Percentiles rank a stretch among this genome's conserved stretches.
These are phyloP conservation scores for Boletus reticuloceps DNA, from an alignment of 768 basidiomycete genomes.

Conservation along the genomic window DNA sequence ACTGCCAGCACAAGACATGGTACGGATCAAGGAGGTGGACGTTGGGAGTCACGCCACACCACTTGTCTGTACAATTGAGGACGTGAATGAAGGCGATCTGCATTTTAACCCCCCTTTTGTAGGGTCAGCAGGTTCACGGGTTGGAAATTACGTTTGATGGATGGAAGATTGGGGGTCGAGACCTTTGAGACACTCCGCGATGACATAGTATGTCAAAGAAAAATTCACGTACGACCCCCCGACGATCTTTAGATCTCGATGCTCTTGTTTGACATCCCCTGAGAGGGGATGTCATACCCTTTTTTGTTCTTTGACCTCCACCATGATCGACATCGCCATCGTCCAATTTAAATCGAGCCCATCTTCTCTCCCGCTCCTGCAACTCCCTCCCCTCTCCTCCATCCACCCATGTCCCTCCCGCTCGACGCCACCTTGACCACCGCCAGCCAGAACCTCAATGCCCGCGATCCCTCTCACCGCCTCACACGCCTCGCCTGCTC, in stretches of 20 bases:
- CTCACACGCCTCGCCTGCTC: constrained; percentile 41
- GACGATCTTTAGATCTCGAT: constrained; percentile 4
- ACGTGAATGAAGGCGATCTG: too few relatives aligned
- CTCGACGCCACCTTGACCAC: too few relatives aligned
- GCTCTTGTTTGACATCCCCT: constrained; percentile 36
- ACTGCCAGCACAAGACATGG: too few relatives aligned
- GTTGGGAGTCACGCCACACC: constrained; percentile 55
- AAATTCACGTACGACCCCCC: background rate
- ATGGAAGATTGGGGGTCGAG: background rate
- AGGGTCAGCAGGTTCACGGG: background rate
- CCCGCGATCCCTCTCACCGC: constrained; percentile 4
- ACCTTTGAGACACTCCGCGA: constrained; percentile 22
- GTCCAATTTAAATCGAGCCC: constrained; percentile 26
- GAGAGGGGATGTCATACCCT: constrained; percentile 4
- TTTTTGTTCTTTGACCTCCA: constrained; percentile 1
- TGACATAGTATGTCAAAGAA: constrained; percentile 23
- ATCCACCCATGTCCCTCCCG: constrained; percentile 2
- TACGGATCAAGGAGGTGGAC: constrained; percentile 27
- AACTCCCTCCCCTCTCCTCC: background rate
- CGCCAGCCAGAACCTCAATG: constrained; percentile 8
- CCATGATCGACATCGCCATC: constrained; percentile 17
- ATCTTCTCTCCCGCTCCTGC: background rate
- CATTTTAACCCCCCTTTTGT: too few relatives aligned
- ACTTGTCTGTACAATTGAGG: constrained; percentile 34
- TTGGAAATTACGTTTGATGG: too few relatives aligned